phyloP scores from a whole-genome alignment of 2,329 filamentous ascomycete genomes.

The Phaeosphaeriaceae sp. region DNA sequence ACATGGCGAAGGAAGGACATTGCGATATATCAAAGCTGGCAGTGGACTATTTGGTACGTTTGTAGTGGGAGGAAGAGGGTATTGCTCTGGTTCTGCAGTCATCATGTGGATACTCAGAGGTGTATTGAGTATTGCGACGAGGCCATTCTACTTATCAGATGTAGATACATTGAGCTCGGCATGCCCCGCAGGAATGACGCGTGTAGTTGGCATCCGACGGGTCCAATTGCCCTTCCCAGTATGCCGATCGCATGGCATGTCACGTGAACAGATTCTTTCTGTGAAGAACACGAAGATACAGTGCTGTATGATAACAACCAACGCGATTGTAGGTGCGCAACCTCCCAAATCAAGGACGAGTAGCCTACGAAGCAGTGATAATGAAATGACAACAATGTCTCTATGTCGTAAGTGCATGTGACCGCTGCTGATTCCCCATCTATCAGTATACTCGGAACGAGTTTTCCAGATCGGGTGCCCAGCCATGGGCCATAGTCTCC shows the following conservation, averaged over 20 bases:
- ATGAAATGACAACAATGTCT: not conserved
- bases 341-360: no score
- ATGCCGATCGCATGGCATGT: no score
- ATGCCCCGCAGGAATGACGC: no score
- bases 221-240: no score
- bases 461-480: constrained; percentile 72
- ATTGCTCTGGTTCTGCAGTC: constrained; percentile 7
- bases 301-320: no score
- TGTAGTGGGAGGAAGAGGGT: constrained; percentile 4
- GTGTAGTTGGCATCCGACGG: no score
- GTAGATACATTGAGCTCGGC: no score
- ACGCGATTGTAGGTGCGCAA: no score
- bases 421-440: constrained; percentile 76
- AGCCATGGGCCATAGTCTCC: constrained; percentile 66
- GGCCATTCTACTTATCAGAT: no score
- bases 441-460: constrained; percentile 68
- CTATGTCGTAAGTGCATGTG: constrained; percentile 53
- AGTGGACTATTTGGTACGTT: constrained; percentile 40
- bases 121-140: no score
- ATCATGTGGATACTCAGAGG: not conserved
- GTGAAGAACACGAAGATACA: no score
- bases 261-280: no score
- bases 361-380: not conserved
- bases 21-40: constrained; percentile 46
- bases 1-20: constrained; percentile 36